These are phyloP conservation scores for Magnusiomyces paraingens DNA, from an alignment of 1,139 yeast species.

Conservation along the genomic window DNA sequence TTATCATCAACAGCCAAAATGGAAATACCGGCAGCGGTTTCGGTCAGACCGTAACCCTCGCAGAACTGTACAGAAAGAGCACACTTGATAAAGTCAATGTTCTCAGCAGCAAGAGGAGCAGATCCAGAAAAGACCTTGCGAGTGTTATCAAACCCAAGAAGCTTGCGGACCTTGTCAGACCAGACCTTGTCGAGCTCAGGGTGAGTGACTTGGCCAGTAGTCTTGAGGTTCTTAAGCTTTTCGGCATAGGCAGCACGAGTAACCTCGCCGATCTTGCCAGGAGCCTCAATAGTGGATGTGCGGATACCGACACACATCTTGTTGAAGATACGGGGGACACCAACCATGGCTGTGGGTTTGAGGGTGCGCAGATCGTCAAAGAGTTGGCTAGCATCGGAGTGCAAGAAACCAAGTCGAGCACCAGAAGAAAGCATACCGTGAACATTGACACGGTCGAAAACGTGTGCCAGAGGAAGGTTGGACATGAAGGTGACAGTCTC, in stretches of 20 bases:
- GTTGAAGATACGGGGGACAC: constrained; percentile 62
- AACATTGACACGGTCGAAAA: constrained; percentile 44
- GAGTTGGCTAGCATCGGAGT: constrained; percentile 37
- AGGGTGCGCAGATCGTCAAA: constrained; percentile 50
- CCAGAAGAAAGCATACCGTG: constrained; percentile 27
- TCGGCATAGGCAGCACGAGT: constrained; percentile 36
- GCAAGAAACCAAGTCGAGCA: constrained; percentile 42
- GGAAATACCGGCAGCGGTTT: constrained; percentile 59
- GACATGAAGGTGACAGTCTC: constrained; percentile 20
- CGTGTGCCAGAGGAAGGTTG: constrained; percentile 65
- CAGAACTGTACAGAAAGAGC: constrained; percentile 50
- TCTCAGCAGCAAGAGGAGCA: constrained; percentile 62
- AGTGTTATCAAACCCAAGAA: constrained; percentile 52
- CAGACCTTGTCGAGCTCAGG: constrained; percentile 45
- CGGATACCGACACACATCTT: constrained; percentile 51
- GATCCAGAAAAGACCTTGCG: constrained; percentile 50
- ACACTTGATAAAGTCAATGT: constrained; percentile 54
- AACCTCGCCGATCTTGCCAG: constrained; percentile 13
- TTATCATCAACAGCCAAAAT: constrained; percentile 43
- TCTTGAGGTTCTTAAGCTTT: constrained; percentile 33
- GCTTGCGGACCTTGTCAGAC: constrained; percentile 45
- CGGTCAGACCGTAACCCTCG: constrained; percentile 77
- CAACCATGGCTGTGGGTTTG: constrained; percentile 47
- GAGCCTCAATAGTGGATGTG: constrained; percentile 29
- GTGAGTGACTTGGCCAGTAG: constrained; percentile 34